Conservation (phyloP, 306 rosid genomes). For the Vigna hirtella region DNA sequence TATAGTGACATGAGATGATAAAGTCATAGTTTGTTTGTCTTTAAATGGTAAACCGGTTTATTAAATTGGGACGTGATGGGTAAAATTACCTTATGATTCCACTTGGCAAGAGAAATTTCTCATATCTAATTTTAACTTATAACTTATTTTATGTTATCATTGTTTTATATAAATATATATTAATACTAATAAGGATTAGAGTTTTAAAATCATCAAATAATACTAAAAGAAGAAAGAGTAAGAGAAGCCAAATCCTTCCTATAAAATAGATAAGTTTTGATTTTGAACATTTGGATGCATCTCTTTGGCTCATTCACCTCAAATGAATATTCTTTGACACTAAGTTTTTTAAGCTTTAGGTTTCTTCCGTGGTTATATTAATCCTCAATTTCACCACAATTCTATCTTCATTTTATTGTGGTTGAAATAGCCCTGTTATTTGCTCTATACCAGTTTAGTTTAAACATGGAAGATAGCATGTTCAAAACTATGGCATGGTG, state of each 20-base stretch:
- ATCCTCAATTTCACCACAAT: background rate
- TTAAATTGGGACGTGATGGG: too few species aligned
- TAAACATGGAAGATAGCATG: background rate
- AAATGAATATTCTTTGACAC: background rate
- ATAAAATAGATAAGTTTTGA: background rate
- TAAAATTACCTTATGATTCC: too few species aligned
- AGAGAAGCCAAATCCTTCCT: background rate
- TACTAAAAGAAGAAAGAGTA: too few species aligned
- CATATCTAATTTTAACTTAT: too few species aligned
- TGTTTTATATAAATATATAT: too few species aligned
- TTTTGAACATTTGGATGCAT: background rate
- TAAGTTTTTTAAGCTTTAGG: background rate
- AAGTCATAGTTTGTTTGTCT: too few species aligned
- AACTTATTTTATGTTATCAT: too few species aligned
- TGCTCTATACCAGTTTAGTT: background rate
- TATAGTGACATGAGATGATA: too few species aligned
- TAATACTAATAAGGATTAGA: too few species aligned
- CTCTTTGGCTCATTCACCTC: background rate
- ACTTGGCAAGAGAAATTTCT: too few species aligned
- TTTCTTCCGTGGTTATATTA: background rate
- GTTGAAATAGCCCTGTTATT: background rate
- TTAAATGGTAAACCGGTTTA: too few species aligned
- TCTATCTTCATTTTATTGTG: background rate
- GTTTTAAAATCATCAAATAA: too few species aligned
- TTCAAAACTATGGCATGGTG: background rate